A percentile compares a stretch with the other conserved stretches of the same genome.
These are phyloP conservation scores for Colletotrichum neosansevieriae DNA, from an alignment of 2,329 filamentous ascomycete species.

Conservation along the genomic window DNA sequence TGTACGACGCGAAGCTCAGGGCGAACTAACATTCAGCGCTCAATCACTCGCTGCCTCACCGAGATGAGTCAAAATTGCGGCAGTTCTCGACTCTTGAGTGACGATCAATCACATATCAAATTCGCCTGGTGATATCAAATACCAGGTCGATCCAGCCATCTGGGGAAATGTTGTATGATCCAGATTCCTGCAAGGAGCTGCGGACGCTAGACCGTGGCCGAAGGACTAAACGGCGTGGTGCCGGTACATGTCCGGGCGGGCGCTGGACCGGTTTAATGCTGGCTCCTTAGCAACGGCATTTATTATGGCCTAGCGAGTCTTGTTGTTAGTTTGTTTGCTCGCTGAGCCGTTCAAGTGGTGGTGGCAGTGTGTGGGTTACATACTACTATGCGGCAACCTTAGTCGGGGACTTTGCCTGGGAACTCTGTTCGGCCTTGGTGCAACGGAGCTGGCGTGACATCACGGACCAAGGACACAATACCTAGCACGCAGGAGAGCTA, in stretches of 20 bases:
- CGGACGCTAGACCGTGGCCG: background rate
- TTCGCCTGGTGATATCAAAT: background rate
- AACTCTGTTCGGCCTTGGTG: conserved; percentile 1
- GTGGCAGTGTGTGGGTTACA: background rate
- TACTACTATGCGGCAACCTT: background rate
- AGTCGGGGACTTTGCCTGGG: conserved; percentile 7
- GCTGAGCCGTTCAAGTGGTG: background rate
- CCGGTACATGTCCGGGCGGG: conserved; percentile 1
- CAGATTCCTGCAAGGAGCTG: background rate
- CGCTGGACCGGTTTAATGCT: background rate
- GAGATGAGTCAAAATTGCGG: background rate
- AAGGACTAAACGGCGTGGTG: conserved; percentile 10
- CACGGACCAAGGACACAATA: conserved; percentile 12
- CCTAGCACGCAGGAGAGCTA: background rate
- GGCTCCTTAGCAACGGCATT: background rate
- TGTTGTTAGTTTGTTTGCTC: background rate
- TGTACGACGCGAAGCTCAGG: conserved; percentile 26
- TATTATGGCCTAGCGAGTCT: background rate
- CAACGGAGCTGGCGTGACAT: conserved; percentile 8
- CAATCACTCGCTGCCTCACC: background rate
- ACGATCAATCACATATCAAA: background rate
- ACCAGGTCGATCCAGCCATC: background rate
- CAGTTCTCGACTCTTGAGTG: background rate
- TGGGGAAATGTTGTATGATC: background rate
- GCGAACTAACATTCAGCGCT: background rate